Evolutionary conservation across 352 stramenopile genomes (phyloP).

Genomic region (Elongisporangium prolatum): DNA sequence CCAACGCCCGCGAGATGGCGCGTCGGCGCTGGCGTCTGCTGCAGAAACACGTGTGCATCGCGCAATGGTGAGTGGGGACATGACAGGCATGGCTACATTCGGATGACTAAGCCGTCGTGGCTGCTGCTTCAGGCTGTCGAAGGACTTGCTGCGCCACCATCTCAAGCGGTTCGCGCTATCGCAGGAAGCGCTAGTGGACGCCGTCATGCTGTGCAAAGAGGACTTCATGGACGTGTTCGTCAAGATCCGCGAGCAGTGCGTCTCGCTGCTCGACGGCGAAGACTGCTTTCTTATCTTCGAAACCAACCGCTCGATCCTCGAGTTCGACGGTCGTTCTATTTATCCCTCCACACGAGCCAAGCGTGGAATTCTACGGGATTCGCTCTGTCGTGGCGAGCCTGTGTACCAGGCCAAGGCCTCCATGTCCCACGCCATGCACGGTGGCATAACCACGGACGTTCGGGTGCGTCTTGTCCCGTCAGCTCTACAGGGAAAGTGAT

Average conservation of each 20-base stretch:
- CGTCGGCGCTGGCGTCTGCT: constrained; percentile 49
- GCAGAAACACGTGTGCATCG: constrained; percentile 60
- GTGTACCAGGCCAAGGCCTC: constrained; percentile 29
- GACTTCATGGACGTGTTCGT: constrained; percentile 50
- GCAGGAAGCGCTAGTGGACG: constrained; percentile 48
- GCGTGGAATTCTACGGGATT: constrained; percentile 15
- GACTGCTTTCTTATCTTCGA: constrained; percentile 61
- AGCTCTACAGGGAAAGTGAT: neutral
- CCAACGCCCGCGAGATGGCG: constrained; percentile 21
- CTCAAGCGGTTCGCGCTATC: constrained; percentile 44
- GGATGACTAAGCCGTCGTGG: neutral
- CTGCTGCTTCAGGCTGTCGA: constrained; percentile 25
- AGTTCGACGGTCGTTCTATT: constrained; percentile 55
- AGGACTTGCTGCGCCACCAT: constrained; percentile 39
- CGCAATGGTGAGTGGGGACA: constrained; percentile 32
- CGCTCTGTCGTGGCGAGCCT: constrained; percentile 24
- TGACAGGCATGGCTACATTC: neutral
- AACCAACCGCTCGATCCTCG: constrained; percentile 38
- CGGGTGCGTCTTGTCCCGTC: constrained; percentile 19
- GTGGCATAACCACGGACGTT: constrained; percentile 33
- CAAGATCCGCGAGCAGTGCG: constrained; percentile 59
- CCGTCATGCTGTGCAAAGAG: constrained; percentile 30
- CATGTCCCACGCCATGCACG: constrained; percentile 12
- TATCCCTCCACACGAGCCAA: constrained; percentile 29
- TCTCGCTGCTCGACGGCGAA: constrained; percentile 55